phyloP scores from a whole-genome alignment of 2,329 filamentous ascomycete species.

The Tolypocladium ophioglossoides region DNA sequence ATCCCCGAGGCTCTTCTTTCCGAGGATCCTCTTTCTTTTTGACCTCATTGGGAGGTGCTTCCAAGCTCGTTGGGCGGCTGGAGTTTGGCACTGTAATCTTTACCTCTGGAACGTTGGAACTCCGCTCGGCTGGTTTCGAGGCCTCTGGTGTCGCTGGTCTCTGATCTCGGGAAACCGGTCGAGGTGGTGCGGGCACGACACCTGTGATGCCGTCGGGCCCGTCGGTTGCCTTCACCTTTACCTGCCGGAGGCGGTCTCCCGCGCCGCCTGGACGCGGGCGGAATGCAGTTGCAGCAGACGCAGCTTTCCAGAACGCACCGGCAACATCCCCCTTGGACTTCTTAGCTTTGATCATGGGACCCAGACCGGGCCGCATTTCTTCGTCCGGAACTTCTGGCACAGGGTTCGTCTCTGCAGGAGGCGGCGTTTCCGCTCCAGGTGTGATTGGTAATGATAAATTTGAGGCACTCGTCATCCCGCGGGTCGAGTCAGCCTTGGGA shows the following conservation, averaged over 20 bases:
- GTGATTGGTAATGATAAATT: slow-evolving; percentile 13
- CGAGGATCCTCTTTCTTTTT: slow-evolving; percentile 14
- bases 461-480: slow-evolving; percentile 9
- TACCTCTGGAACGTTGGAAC: slow-evolving; percentile 41
- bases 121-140: slow-evolving; percentile 20
- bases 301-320: slow-evolving; percentile 66
- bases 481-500: slow-evolving; percentile 2
- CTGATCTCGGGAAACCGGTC: slow-evolving; percentile 29
- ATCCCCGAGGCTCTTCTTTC: slow-evolving; percentile 45
- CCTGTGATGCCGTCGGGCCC: slow-evolving; percentile 84
- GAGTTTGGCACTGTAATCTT: slow-evolving; percentile 43
- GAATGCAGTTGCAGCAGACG: slow-evolving; percentile 49
- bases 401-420: slow-evolving; percentile 11
- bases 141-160: slow-evolving; percentile 12
- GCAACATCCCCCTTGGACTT: slow-evolving; percentile 64
- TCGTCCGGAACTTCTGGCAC: slow-evolving; percentile 13
- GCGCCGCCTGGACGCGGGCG: slow-evolving; percentile 83
- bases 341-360: slow-evolving; percentile 83
- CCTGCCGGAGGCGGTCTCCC: slow-evolving; percentile 63
- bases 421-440: slow-evolving; percentile 15
- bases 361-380: slow-evolving; percentile 60
- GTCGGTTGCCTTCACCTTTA: slow-evolving; percentile 45
- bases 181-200: slow-evolving; percentile 70
- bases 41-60: slow-evolving; percentile 22
- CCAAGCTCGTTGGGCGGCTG: slow-evolving; percentile 26